Conservation (phyloP, 1,139 yeast species). For the Taphrina deformans region DNA sequence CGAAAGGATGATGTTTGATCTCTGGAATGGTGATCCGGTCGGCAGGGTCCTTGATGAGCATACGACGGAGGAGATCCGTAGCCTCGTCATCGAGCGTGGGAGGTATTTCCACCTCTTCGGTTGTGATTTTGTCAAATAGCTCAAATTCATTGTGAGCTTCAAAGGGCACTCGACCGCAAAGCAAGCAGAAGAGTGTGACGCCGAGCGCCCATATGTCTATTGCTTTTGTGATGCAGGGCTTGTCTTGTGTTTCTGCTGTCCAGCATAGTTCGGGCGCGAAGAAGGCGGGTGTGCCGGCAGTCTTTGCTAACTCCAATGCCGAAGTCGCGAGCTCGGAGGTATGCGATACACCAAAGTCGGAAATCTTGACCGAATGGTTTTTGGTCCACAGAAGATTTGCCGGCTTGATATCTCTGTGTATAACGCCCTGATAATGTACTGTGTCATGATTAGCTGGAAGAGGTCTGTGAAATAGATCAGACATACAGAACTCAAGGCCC, state of each 20-base stretch:
- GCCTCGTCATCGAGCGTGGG: constrained; percentile 47
- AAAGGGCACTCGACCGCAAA: constrained; percentile 88
- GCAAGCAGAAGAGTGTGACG: constrained; percentile 80
- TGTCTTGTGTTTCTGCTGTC: constrained; percentile 47
- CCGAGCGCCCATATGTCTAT: constrained; percentile 98
- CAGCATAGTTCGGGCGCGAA: constrained; percentile 75
- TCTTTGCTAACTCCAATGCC: constrained; percentile 81
- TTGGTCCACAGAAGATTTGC: constrained; percentile 79
- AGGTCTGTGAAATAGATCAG: no score
- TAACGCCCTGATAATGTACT: constrained; percentile 86
- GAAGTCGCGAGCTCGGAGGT: constrained; percentile 48
- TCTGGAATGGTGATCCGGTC: constrained; percentile 69
- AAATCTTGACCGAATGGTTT: constrained; percentile 78
- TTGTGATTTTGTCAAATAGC: constrained; percentile 77
- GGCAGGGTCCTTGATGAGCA: constrained; percentile 71
- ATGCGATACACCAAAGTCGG: constrained; percentile 96
- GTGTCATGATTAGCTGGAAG: background rate
- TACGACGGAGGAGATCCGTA: constrained; percentile 61
- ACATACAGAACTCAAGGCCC: constrained; percentile 71
- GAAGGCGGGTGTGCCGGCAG: constrained; percentile 90
- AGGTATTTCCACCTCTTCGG: constrained; percentile 64
- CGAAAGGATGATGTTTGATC: constrained; percentile 79
- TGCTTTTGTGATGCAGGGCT: constrained; percentile 63
- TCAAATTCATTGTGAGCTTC: constrained; percentile 86
- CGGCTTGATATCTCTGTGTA: constrained; percentile 96